These are phyloP conservation scores for Medicago arabica DNA, from an alignment of 306 rosid species.

Conservation along the genomic window DNA sequence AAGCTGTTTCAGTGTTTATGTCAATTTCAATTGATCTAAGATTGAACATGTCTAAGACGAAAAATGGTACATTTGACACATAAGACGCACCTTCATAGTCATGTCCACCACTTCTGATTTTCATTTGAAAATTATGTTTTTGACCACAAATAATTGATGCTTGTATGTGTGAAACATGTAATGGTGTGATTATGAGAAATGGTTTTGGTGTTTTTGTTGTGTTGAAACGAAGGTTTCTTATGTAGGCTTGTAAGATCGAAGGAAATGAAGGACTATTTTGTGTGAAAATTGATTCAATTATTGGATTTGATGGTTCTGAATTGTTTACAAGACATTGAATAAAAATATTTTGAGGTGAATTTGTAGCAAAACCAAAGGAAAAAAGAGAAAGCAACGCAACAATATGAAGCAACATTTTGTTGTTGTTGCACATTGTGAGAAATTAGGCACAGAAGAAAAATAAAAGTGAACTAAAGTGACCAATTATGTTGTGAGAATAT, in stretches of 20 bases:
- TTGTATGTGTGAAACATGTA: conserved; percentile 55
- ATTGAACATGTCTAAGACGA: conserved; percentile 65
- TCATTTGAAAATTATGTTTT: conserved; percentile 51
- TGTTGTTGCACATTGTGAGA: neutral
- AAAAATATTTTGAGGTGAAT: conserved; percentile 36
- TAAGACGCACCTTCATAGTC: conserved; percentile 68
- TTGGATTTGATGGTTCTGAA: conserved; percentile 47
- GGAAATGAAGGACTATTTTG: conserved; percentile 47
- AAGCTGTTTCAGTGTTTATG: conserved; percentile 40
- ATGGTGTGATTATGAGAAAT: conserved; percentile 53
- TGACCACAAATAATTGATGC: conserved; percentile 53
- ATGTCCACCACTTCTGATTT: conserved; percentile 65
- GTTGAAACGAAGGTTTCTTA: conserved; percentile 71
- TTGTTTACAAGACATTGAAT: conserved; percentile 50
- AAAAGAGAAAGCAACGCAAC: conserved; percentile 18
- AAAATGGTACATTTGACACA: conserved; percentile 51
- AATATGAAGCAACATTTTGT: conserved; percentile 22
- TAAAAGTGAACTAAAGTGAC: neutral
- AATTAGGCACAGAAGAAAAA: neutral
- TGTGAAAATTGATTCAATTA: conserved; percentile 49
- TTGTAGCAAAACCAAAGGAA: neutral
- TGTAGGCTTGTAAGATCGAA: conserved; percentile 56
- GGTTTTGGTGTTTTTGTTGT: conserved; percentile 59
- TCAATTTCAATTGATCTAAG: conserved; percentile 53
- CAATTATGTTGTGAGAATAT: conserved; percentile 5